These are phyloP conservation scores for Rauvolfia tetraphylla DNA, from an alignment of 257 asterid genomes.

Conservation along the genomic window DNA sequence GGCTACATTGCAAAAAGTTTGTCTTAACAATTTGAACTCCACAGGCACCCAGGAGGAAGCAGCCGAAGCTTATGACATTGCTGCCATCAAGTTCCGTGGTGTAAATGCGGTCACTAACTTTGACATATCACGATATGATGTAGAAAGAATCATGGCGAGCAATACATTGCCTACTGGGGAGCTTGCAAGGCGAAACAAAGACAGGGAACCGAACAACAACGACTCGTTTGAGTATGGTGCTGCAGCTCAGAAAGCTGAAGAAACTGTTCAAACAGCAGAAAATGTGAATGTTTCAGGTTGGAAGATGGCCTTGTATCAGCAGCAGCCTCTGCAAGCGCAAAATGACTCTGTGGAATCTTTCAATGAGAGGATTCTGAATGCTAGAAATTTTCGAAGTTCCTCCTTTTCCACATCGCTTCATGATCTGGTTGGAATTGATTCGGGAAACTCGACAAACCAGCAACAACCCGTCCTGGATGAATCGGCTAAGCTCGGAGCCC, in stretches of 20 bases:
- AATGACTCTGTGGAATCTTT: constrained; percentile 22
- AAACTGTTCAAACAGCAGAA: constrained; percentile 12
- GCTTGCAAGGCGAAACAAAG: constrained; percentile 41
- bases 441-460: constrained; percentile 11
- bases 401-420: constrained; percentile 37
- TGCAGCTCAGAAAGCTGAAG: constrained; percentile 6
- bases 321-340: constrained; percentile 22
- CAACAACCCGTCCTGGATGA: constrained; percentile 18
- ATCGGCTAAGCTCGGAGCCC: constrained; percentile 27
- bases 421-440: constrained; percentile 40
- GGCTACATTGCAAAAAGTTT: background rate
- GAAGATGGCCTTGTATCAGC: constrained; percentile 31
- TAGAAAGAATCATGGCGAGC: constrained; percentile 46
- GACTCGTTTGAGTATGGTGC: constrained; percentile 16
- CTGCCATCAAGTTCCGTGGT: constrained; percentile 53
- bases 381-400: constrained; percentile 24
- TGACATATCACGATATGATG: constrained; percentile 41
- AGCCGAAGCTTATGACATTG: constrained; percentile 53
- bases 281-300: constrained; percentile 25
- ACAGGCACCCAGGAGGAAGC: constrained; percentile 56
- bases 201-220: constrained; percentile 17
- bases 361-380: constrained; percentile 15
- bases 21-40: background rate
- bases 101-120: constrained; percentile 47
- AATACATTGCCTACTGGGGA: constrained; percentile 37